Base-by-base conservation (phyloP, 257 asterid species). In the Nicotiana knightiana region DNA sequence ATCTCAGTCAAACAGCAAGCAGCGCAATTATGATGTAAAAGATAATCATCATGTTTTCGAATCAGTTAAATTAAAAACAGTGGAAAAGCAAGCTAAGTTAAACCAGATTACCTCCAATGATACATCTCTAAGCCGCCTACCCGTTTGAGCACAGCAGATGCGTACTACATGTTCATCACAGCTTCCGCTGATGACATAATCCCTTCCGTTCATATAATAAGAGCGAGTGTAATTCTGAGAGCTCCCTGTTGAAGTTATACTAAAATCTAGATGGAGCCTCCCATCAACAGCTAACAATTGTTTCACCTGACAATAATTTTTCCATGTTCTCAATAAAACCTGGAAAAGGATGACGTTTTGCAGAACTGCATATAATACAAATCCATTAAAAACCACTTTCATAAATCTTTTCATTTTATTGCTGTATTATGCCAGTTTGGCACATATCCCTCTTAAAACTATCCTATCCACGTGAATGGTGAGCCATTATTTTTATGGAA, bases 251-350 rank as follows among this genome's bases (percentile, higher is more conserved):
- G 97, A 84, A 82, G 94, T 82, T 77, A 94, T 91, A 68, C 85
- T 90, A 88, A 93, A 94, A 84, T 94, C 93, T 78, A 92, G 84
- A 86, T 93, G 98, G 81, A 90, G 92, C 90, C 95, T 89, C 62
- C 98, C 98, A 89, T 94, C 99, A 83, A 88, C 98, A 81, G 98
- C 97, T 86, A 91, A 89, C 80, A 95, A 88, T 84, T 95, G 99
- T 85, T 90, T 95, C 84, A 95, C 99, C 99, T 95, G 87, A 71
- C 87, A 82, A 80, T 48, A 24, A 43, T 32, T 11, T 53, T 76
- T 67, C 51, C 46, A 43, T 66, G 62, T 55, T 37, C 77, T 88
- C 82, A 82, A 67, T 62, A 59, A 46, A 28, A 59, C 48, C 33
- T 63, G 30, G 76, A 28, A 30, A 48, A 64, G 59, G 77, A 64